Evolutionary conservation across 345 rosid species (phyloP).

Genomic region (Sonneratia caseolaris): DNA sequence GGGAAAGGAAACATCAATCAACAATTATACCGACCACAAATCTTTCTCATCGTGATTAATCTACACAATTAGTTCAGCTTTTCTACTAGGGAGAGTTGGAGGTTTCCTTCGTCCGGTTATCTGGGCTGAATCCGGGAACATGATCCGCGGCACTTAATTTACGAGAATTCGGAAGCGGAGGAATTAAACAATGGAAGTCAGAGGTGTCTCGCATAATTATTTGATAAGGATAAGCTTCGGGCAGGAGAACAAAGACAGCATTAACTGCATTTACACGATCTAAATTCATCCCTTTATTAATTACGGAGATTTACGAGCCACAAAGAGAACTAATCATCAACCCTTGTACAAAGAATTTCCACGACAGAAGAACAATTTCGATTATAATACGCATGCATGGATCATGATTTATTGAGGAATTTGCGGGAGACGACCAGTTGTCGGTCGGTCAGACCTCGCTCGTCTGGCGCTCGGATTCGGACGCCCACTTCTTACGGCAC

Average conservation of each 20-base stretch:
- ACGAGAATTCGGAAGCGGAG: no score
- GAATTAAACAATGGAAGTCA: no score
- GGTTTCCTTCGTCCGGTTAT: no score
- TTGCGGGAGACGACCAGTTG: neutral
- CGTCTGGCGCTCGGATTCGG: neutral
- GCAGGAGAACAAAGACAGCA: neutral
- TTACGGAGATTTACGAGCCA: neutral
- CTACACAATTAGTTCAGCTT: no score
- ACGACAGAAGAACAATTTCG: neutral
- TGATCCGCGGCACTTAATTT: no score
- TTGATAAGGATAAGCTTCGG: no score
- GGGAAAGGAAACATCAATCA: no score
- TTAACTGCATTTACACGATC: neutral
- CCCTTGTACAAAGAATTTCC: neutral
- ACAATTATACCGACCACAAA: no score
- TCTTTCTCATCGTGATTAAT: no score
- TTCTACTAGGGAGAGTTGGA: no score
- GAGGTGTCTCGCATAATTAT: no score
- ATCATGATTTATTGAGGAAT: neutral
- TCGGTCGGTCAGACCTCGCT: neutral
- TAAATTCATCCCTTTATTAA: neutral
- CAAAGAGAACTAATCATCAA: neutral
- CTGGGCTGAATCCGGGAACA: no score
- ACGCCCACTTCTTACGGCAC: conserved; percentile 21
- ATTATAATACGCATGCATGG: neutral